Base-by-base conservation (phyloP, 2,329 filamentous ascomycete species). In the Myriosclerotinia scirpicola region DNA sequence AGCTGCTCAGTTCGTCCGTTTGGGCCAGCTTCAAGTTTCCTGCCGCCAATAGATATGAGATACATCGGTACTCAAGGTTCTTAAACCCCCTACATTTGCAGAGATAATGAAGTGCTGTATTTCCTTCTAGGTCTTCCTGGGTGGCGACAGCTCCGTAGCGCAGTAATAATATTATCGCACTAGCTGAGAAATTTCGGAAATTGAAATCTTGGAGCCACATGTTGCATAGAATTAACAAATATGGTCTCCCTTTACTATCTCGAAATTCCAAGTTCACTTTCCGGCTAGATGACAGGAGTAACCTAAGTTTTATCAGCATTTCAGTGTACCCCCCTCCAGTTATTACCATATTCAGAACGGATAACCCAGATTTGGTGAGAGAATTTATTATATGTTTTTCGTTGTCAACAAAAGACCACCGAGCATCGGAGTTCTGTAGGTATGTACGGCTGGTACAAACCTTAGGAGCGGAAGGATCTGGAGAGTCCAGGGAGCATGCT, bases 51-150 rank as follows among this genome's bases (percentile, higher is more conserved):
- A 48, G 11, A 46, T 6, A 22, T 50, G 17, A 34, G 5, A 60
- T 50, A n/a, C 26, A 60, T 50, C 20, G n/a, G 22, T 48, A 50
- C 26, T 50, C 42, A 26, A 26, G 8, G 8, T 26, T 46, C 12
- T 42, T 42, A 11, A 44, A 46, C 8, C 5, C 3, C 5, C 8
- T 9, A 17, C 0, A 34, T 26, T 26, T 12, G 17, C 56, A 60
- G 8, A 60, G 42, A 34, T 60, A 60, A n/a, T 60, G 56, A 17
- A 60, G 56, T 36, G 56, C 38, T 9, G 56, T 60, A 38, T 60
- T 50, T n/a, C 56, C 56, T 34, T 50, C n/a, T 4, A 1, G 4
- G 17, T 60, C 56, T 60, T 60, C 26, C 34, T 17, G n/a, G 9
- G 56, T 48, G 7, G 30, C 17, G 3, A n/a, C 22, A 7, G 44